A percentile compares a stretch with the other conserved stretches of the same genome.
Conservation (phyloP, 768 basidiomycete species). For the Leucocoprinus sp. region DNA sequence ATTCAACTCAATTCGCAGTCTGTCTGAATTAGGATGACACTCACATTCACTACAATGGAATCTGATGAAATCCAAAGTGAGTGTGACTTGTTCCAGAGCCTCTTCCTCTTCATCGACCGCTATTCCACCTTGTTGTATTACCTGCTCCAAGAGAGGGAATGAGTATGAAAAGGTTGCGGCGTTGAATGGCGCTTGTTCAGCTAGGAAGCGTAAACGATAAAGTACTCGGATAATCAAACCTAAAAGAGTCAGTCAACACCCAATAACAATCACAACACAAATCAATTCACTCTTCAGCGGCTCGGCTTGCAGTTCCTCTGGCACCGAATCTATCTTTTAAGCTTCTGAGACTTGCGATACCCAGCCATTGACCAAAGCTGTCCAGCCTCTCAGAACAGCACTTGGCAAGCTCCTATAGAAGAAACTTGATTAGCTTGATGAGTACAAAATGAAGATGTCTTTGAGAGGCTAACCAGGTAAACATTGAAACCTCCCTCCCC, state of each 20-base stretch:
- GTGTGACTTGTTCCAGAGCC: slow-evolving; percentile 67
- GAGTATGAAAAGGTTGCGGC: slow-evolving; percentile 78
- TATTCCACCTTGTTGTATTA: slow-evolving; percentile 66
- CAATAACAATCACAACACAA: not conserved
- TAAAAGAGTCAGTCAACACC: slow-evolving; percentile 20
- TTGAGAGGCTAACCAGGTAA: slow-evolving; percentile 54
- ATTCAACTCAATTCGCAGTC: not conserved
- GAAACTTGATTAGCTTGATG: not conserved
- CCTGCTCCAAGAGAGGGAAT: slow-evolving; percentile 64
- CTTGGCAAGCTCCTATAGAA: slow-evolving; percentile 51
- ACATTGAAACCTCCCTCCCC: slow-evolving; percentile 60
- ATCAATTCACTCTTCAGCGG: slow-evolving; percentile 46
- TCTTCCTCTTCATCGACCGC: slow-evolving; percentile 61
- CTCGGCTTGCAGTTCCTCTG: slow-evolving; percentile 67
- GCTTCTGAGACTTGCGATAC: slow-evolving; percentile 76
- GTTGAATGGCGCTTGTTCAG: slow-evolving; percentile 78
- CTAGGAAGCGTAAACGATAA: slow-evolving; percentile 72
- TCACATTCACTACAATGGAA: slow-evolving; percentile 69
- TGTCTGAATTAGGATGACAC: slow-evolving; percentile 18
- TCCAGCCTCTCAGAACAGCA: slow-evolving; percentile 72
- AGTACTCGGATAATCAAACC: slow-evolving; percentile 79
- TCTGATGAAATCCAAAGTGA: slow-evolving; percentile 62
- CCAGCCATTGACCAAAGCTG: slow-evolving; percentile 61
- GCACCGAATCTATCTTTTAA: slow-evolving; percentile 57
- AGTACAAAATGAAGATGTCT: no score